Evolutionary conservation across 257 asterid species (phyloP), one percentile per base, ranked within the genome.

Genomic region (Solanum appendiculatum): DNA sequence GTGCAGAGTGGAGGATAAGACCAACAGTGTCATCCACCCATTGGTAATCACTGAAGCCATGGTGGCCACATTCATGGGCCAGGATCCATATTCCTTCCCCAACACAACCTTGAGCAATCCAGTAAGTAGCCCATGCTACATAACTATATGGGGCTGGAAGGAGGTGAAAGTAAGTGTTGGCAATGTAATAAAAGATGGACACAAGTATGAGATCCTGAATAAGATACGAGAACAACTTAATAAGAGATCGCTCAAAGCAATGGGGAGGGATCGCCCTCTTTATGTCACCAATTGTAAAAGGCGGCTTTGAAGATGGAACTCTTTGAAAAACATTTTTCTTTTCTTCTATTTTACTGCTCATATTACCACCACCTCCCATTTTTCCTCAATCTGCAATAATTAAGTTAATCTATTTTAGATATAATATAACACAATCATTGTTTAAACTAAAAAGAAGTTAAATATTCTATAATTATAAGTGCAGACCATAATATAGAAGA

Each of bases 81-180:
- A 86, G 63, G n/a, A 86, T 31, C 88, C 88, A 86, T 77, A 86
- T 82, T 5, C 86, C 88, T 5, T 42, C 68, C 16, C 48, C 34
- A 21, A 86, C 82, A 86, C 86, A 86, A 56, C 88, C 88, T 78
- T 86, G 88, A 37, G 44, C 48, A 14, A 86, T 86, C 88, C 85
- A 58, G 15, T 86, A 86, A 13, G 51, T 11, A 18, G 54, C 11
- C 88, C 88, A 86, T 31, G 88, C 88, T 2, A 86, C 11, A n/a
- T 73, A 21, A 21, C 1, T 20, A 21, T 36, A 73, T 20, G 81
- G 81, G 29, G 81, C 8, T 6, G 85, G 77, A 33, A 69, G 23
- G 77, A 69, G 42, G 42, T 69, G 77, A 18, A 69, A 31, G 42
- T 33, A 69, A 69, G 77, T 69, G 25, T 23, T 16, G 14, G 77